Base-by-base conservation (phyloP, 352 stramenopile genomes). In the Phytophthora boehmeriae region DNA sequence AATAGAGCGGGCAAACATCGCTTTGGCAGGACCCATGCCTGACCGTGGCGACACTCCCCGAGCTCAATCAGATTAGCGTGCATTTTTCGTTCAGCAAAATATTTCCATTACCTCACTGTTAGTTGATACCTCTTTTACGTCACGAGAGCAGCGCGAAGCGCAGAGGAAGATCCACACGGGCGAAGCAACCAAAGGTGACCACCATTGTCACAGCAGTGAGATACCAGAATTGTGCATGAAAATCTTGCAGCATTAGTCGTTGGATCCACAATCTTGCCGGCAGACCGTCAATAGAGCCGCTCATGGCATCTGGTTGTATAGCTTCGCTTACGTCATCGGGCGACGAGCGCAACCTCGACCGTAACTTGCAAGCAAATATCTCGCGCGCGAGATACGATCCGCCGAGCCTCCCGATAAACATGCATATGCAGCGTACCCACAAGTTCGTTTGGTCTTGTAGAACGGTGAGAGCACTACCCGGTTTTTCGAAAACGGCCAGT, bases 181-280 rank as follows among this genome's bases (percentile, higher is more conserved):
- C 81, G 55, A 95, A 95, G 60, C 87, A 95, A n/a, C 81, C 85
- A 36, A 95, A 95, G 1, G 78, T 91, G 6, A 93, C 83, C 11
- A 93, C 82, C 46, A 93, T 80, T 8, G 87, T 95, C 47, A 92
- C 85, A 20, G 85, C 72, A 13, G 76, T 92, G n/a, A 95, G 56
- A 47, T 94, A 95, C 83, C 87, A 92, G 53, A 95, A 95, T 56
- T 94, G 87, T 4, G 77, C 78, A 27, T 93, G 83, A 39, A 93
- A 95, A 54, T 95, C 85, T 46, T 90, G 80, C 3, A 94, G 64
- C 85, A 95, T 94, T 20, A 95, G 78, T n/a, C 75, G 72, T 53
- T 95, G 85, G 66, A 95, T 90, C 80, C 85, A 92, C 36, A 93
- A 60, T 0, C 85, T 73, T 9, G 80, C 86, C 19, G 86, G 83